Evolutionary conservation across 2,329 filamentous ascomycete genomes (phyloP).

Genomic region (Cladosporium cucumerinum): DNA sequence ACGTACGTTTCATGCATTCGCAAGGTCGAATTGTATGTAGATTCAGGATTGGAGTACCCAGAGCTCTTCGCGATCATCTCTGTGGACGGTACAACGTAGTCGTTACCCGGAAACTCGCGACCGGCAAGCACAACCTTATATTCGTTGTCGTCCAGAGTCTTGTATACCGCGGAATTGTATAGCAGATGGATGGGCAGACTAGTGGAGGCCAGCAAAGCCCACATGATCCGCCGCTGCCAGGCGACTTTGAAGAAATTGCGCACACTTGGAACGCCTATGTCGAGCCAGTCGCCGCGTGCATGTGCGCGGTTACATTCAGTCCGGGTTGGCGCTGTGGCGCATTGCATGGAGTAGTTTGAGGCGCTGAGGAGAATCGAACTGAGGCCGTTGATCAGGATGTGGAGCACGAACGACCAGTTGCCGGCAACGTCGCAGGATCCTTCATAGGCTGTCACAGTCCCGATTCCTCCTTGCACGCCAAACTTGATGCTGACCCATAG

Average conservation of each 20-base stretch:
- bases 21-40: background rate
- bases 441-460: constrained; percentile 20
- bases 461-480: constrained; percentile 18
- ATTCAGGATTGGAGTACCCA: no score
- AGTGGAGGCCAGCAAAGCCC: constrained; percentile 29
- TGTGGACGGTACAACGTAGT: background rate
- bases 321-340: constrained; percentile 49
- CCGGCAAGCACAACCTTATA: no score
- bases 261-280: constrained; percentile 45
- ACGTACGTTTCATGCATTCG: background rate
- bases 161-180: constrained; percentile 34
- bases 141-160: constrained; percentile 19
- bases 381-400: constrained; percentile 49
- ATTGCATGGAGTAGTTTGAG: constrained; percentile 53
- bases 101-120: background rate
- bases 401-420: constrained; percentile 26
- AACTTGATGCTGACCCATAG: background rate
- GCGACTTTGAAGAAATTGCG: constrained; percentile 36
- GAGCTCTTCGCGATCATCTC: no score
- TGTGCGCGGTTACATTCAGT: constrained; percentile 50
- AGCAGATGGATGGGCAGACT: constrained; percentile 40
- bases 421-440: constrained; percentile 26
- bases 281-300: constrained; percentile 38
- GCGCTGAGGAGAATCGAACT: constrained; percentile 46
- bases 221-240: constrained; percentile 24